A percentile compares a stretch with the other conserved stretches of the same genome.
phyloP scores from a whole-genome alignment of 352 stramenopile species.

The Phytophthora nicotianae region DNA sequence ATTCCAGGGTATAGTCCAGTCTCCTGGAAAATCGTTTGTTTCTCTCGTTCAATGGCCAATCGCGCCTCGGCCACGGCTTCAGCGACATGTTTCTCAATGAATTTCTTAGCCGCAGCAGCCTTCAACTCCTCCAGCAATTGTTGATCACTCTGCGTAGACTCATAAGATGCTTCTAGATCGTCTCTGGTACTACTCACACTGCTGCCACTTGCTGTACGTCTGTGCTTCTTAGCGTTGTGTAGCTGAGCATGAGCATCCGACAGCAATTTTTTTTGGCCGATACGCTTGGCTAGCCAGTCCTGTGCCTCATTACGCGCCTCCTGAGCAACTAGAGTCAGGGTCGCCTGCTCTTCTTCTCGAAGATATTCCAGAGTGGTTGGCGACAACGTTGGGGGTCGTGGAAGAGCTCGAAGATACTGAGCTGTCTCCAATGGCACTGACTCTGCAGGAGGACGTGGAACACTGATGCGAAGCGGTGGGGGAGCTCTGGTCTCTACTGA shows the following conservation, averaged over 20 bases:
- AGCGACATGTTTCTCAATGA: constrained; percentile 81
- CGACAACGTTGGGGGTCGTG: constrained; percentile 34
- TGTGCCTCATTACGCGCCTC: constrained; percentile 68
- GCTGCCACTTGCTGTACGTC: constrained; percentile 48
- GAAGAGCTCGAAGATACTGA: constrained; percentile 39
- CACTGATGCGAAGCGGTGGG: constrained; percentile 22
- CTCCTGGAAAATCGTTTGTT: constrained; percentile 66
- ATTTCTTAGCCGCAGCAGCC: constrained; percentile 55
- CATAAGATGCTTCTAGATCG: constrained; percentile 18
- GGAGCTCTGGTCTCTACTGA: constrained; percentile 3
- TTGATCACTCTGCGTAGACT: constrained; percentile 38
- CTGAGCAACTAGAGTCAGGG: constrained; percentile 68
- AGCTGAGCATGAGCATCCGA: constrained; percentile 66
- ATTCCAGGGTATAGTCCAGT: constrained; percentile 61
- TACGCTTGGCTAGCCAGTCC: constrained; percentile 76
- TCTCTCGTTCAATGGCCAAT: constrained; percentile 75
- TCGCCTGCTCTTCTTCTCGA: constrained; percentile 63
- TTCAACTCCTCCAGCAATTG: constrained; percentile 59
- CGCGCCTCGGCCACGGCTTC: constrained; percentile 62
- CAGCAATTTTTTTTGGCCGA: constrained; percentile 77
- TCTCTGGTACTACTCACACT: constrained; percentile 36
- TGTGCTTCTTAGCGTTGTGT: constrained; percentile 51
- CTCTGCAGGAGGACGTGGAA: constrained; percentile 6
- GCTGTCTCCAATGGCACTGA: constrained; percentile 31
- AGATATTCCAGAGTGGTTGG: constrained; percentile 46